Percentiles rank a stretch among this genome's conserved stretches.
Conservation (phyloP, 352 stramenopile species). For the Globisporangium cylindrosporum region DNA sequence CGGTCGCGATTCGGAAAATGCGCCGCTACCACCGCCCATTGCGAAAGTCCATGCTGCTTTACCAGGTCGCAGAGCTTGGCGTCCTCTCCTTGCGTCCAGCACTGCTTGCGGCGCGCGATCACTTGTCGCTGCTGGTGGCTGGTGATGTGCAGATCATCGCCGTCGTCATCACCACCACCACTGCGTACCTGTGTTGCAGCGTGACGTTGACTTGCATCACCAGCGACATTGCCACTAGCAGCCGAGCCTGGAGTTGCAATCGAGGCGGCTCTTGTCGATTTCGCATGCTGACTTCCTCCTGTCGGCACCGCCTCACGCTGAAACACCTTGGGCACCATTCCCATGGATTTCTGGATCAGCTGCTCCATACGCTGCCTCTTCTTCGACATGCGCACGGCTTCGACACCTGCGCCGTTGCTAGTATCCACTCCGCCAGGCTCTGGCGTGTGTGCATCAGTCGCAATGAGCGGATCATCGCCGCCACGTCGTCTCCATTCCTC, state of each 20-base stretch:
- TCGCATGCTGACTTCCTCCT: background rate
- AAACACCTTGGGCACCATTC: slow-evolving; percentile 22
- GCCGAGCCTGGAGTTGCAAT: background rate
- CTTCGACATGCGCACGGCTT: slow-evolving; percentile 14
- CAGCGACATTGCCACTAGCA: too few species aligned
- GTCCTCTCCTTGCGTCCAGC: slow-evolving; percentile 56
- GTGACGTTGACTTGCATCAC: background rate
- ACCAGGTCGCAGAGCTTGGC: slow-evolving; percentile 41
- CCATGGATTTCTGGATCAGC: slow-evolving; percentile 48
- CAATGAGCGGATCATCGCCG: background rate
- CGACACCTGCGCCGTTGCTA: background rate
- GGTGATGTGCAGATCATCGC: background rate
- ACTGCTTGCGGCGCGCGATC: slow-evolving; percentile 5
- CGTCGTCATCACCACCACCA: background rate
- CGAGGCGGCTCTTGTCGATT: background rate
- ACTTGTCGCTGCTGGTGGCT: background rate
- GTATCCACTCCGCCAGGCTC: background rate
- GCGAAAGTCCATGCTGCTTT: slow-evolving; percentile 19
- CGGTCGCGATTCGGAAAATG: slow-evolving; percentile 46
- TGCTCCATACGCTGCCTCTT: slow-evolving; percentile 57
- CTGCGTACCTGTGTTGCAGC: background rate
- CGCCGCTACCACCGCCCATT: slow-evolving; percentile 41
- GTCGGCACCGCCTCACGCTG: slow-evolving; percentile 3
- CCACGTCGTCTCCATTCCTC: background rate
- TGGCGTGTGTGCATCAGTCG: background rate